Percentiles rank a stretch among this genome's conserved stretches.
phyloP scores from a whole-genome alignment of 768 basidiomycete species.

The Leccinum disarticulatum region DNA sequence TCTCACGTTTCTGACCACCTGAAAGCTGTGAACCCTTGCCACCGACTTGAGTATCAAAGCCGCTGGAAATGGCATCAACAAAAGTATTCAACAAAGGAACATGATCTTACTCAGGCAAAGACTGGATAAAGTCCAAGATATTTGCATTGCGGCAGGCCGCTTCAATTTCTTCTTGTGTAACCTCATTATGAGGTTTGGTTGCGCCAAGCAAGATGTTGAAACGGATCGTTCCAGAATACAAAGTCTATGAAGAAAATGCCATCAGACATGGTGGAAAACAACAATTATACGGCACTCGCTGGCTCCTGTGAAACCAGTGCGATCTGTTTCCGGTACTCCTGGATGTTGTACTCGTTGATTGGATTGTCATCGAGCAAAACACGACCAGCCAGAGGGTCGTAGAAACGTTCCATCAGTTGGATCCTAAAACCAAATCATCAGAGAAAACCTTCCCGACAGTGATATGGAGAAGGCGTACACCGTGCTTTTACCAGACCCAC shows the following conservation, averaged over 20 bases:
- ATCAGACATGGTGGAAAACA: slow-evolving; percentile 2
- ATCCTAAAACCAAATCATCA: slow-evolving; percentile 44
- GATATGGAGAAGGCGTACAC: slow-evolving; percentile 45
- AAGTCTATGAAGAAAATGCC: slow-evolving; percentile 39
- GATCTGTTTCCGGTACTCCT: slow-evolving; percentile 86
- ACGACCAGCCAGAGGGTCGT: slow-evolving; percentile 74
- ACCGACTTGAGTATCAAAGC: slow-evolving; percentile 90
- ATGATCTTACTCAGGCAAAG: slow-evolving; percentile 70
- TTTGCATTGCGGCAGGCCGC: slow-evolving; percentile 84
- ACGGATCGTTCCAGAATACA: slow-evolving; percentile 89
- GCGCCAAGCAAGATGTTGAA: slow-evolving; percentile 92
- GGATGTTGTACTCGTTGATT: slow-evolving; percentile 75
- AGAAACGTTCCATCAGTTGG: slow-evolving; percentile 85
- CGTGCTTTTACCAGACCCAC: slow-evolving; percentile 81
- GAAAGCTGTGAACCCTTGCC: slow-evolving; percentile 89
- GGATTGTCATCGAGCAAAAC: slow-evolving; percentile 73
- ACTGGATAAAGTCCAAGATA: slow-evolving; percentile 85
- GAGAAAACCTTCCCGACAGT: background rate
- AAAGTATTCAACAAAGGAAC: background rate
- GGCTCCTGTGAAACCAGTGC: slow-evolving; percentile 92
- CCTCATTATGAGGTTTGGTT: slow-evolving; percentile 68
- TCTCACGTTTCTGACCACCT: slow-evolving; percentile 82
- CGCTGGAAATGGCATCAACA: slow-evolving; percentile 42
- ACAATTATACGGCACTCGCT: slow-evolving; percentile 16
- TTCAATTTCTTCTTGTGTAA: slow-evolving; percentile 87